Base-by-base conservation (phyloP, 345 rosid species). In the Combretum micranthum region DNA sequence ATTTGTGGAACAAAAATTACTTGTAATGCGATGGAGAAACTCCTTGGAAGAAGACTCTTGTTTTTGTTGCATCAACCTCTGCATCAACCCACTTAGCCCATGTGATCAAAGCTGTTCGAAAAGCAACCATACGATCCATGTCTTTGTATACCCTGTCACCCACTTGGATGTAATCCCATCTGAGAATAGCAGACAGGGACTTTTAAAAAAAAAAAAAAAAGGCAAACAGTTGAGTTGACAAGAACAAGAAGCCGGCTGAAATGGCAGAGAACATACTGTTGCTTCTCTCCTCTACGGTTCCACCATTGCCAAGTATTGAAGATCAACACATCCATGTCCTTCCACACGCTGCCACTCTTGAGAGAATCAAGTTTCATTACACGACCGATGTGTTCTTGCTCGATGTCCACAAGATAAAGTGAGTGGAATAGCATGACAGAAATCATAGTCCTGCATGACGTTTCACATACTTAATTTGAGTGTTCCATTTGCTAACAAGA, bases 61-160 rank as follows among this genome's bases (percentile, higher is more conserved):
- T 82, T 72, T 69, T 79, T 20, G 62, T 61, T 45, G 85, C 58
- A 74, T 91, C 86, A 4, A 88, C 84, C 18, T 85, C 79, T 7
- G 87, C 56, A 75, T 91, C 88, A 15, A 85, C 90, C 98, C 98
- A 91, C 39, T 79, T 69, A 19, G 86, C 85, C 98, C 96, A 91
- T 44, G 96, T 88, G 61, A 61, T 75, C 52, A 91, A 80, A 43
- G 75, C 94, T 69, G 63, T 75, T 16, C 58, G 77, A 59, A 86
- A 86, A 16, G 95, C 96, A 53, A 25, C 81, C 90, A 88, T 83
- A 8, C 90, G 84, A 60, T 86, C 82, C 84, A 88, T 88, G 75
- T 76, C 85, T 57, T 77, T 53, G 3, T 49, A 22, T 13, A 74
- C 56, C 42, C 26, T 55, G 19, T 75, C 59, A 10, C 86, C 93